phyloP scores from a whole-genome alignment of 2,329 filamentous ascomycete genomes.

The Colletotrichum destructivum region DNA sequence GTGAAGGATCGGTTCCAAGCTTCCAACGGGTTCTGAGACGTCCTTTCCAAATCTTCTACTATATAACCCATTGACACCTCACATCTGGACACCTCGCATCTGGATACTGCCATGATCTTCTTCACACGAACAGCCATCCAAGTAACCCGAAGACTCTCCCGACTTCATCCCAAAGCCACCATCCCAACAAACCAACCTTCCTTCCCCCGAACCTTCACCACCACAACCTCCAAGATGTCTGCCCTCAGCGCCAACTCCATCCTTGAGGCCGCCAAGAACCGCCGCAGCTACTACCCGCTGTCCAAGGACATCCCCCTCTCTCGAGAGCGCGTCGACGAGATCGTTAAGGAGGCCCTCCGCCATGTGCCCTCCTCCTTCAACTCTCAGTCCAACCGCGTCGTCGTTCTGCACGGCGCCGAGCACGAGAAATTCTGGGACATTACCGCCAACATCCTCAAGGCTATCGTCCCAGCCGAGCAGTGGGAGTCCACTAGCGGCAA shows the following conservation, averaged over 20 bases:
- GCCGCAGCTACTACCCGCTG: constrained; percentile 79
- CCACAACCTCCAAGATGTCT: constrained; percentile 40
- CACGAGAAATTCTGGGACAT: constrained; percentile 92
- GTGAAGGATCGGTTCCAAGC: background rate
- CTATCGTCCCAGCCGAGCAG: constrained; percentile 75
- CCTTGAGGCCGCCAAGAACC: constrained; percentile 76
- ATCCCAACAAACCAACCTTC: constrained; percentile 10
- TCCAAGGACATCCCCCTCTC: constrained; percentile 74
- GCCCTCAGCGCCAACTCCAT: constrained; percentile 63
- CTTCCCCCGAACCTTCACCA: constrained; percentile 22
- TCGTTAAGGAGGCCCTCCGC: constrained; percentile 75
- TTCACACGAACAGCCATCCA: constrained; percentile 30
- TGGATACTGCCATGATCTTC: constrained; percentile 12
- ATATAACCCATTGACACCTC: constrained; percentile 25
- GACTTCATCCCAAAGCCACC: constrained; percentile 2
- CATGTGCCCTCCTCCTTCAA: constrained; percentile 89
- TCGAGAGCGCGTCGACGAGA: constrained; percentile 73
- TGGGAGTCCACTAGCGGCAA: constrained; percentile 68
- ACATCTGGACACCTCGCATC: accelerated
- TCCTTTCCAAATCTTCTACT: background rate
- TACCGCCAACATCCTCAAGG: constrained; percentile 74
- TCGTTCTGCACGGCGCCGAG: constrained; percentile 85
- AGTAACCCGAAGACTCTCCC: constrained; percentile 28
- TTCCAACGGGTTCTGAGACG: constrained; percentile 37
- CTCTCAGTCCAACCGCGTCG: constrained; percentile 84